These are phyloP conservation scores for Citrus glauca DNA, from an alignment of 345 rosid species.

Conservation along the genomic window DNA sequence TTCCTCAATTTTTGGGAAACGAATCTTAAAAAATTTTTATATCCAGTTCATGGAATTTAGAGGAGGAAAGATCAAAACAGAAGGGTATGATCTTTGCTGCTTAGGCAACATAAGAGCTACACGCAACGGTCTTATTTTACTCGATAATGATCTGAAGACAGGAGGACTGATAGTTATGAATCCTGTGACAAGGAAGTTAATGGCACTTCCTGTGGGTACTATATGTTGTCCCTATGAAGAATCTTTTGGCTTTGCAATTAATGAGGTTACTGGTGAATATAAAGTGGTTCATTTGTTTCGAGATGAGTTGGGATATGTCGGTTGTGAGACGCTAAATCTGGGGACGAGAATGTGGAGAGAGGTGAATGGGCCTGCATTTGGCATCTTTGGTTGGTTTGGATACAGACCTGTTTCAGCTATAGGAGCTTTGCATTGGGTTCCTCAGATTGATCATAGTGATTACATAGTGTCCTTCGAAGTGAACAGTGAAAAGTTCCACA, in stretches of 20 bases:
- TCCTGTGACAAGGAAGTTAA: constrained; percentile 45
- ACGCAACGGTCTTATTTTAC: constrained; percentile 44
- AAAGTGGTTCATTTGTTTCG: constrained; percentile 47
- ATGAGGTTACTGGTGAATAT: constrained; percentile 26
- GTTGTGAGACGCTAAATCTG: constrained; percentile 36
- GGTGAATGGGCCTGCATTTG: constrained; percentile 38
- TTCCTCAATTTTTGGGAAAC: constrained; percentile 23
- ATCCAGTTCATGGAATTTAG: constrained; percentile 32
- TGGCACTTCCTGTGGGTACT: constrained; percentile 44
- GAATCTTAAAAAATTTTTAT: neutral
- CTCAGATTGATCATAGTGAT: constrained; percentile 24
- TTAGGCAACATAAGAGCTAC: constrained; percentile 38
- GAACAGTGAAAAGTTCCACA: constrained; percentile 33
- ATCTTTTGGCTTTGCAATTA: constrained; percentile 40
- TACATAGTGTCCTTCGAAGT: constrained; percentile 41
- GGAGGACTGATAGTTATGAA: constrained; percentile 50
- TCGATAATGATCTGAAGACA: constrained; percentile 35
- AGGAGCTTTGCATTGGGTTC: constrained; percentile 47
- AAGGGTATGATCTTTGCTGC: constrained; percentile 32
- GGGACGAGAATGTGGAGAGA: constrained; percentile 29
- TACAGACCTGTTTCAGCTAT: constrained; percentile 37
- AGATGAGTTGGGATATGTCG: constrained; percentile 30
- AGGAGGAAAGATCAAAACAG: constrained; percentile 24
- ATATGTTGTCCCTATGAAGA: constrained; percentile 18
- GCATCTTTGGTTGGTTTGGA: constrained; percentile 31